phyloP scores from a whole-genome alignment of 768 basidiomycete species.

The Russula earlei region DNA sequence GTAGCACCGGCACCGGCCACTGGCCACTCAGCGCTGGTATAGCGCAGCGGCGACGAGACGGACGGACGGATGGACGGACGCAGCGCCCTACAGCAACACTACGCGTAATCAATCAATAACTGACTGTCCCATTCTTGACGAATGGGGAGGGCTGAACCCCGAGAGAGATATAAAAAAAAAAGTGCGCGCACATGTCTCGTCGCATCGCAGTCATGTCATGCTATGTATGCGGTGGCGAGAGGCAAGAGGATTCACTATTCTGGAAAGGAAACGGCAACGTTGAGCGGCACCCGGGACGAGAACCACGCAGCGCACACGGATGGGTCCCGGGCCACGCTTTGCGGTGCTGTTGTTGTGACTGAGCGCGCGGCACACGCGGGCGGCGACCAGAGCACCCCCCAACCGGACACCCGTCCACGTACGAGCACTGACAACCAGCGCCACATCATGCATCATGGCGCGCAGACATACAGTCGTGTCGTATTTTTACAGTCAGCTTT shows the following conservation, averaged over 20 bases:
- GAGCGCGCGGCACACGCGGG: neutral
- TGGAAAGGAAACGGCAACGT: neutral
- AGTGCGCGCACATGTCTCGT: neutral
- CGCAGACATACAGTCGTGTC: no score
- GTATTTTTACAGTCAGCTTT: neutral
- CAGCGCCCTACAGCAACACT: no score
- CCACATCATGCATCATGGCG: conserved; percentile 10
- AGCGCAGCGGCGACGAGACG: no score
- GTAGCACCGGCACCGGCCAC: no score
- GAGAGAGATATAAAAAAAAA: neutral
- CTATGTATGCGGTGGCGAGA: no score
- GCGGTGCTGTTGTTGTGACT: neutral
- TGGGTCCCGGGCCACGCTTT: neutral
- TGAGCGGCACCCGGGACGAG: neutral
- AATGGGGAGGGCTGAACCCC: neutral
- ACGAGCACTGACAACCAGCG: no score
- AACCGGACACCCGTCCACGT: neutral
- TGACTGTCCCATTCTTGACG: no score
- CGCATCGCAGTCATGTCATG: no score
- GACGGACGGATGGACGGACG: no score
- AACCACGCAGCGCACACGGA: neutral
- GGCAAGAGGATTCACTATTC: neutral
- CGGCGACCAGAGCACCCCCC: neutral
- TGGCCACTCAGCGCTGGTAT: no score
- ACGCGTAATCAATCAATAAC: neutral